phyloP scores from a whole-genome alignment of 306 rosid species.

The Oxytropis ochrocephala region DNA sequence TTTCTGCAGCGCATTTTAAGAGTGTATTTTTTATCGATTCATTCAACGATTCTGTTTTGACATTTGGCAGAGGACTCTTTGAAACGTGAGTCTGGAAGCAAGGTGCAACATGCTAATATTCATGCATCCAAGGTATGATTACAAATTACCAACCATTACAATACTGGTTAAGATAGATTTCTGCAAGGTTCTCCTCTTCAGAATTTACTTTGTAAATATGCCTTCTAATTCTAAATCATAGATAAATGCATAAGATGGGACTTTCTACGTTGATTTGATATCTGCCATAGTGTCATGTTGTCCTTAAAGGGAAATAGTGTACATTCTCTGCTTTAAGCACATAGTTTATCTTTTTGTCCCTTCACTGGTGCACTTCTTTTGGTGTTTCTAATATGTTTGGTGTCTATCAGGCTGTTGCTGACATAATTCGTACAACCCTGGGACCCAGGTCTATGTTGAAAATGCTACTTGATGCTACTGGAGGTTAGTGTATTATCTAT shows the following conservation, averaged over 20 bases:
- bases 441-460: constrained; percentile 93
- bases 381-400: not conserved
- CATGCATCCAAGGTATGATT: constrained; percentile 67
- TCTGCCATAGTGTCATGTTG: not conserved
- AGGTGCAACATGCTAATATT: constrained; percentile 80
- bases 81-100: constrained; percentile 77
- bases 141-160: not conserved
- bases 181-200: not conserved
- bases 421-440: constrained; percentile 79
- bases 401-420: constrained; percentile 70
- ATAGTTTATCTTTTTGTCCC: not conserved
- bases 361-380: not conserved
- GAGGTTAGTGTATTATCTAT: constrained; percentile 41
- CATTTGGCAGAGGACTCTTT: constrained; percentile 61
- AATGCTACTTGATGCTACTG: constrained; percentile 71
- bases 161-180: not conserved
- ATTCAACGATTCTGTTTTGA: not conserved
- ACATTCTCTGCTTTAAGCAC: not conserved
- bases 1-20: not conserved
- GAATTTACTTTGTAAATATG: not conserved
- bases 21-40: not conserved
- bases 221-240: not conserved
- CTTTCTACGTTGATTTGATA: not conserved
- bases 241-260: not conserved
- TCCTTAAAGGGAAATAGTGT: not conserved